Evolutionary conservation across 2,329 filamentous ascomycete genomes (phyloP), one percentile per base, ranked within the genome.

Genomic region (Colletotrichum sidae): DNA sequence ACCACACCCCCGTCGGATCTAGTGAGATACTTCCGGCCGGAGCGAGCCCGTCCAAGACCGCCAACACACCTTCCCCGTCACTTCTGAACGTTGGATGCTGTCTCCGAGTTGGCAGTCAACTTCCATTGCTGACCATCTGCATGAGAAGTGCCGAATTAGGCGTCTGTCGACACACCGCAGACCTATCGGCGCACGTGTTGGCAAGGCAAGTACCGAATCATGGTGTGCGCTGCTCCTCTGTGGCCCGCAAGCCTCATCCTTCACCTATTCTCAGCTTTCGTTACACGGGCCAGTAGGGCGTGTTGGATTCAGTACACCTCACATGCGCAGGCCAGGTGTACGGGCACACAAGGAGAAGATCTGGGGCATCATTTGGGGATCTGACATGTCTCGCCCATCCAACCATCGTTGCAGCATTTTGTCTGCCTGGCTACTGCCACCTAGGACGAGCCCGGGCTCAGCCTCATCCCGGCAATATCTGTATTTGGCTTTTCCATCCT

Each of bases 181-280:
- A 25, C 57, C 57, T 47, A 56, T 62, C 17, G 52, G 17, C 35
- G 41, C 45, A 55, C 46, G 45, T 37, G 25, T 46, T 10, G 42
- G 7, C 37, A 35, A 53, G 47, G 34, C 35, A 38, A 37, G 46
- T 50, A 55, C 62, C 61, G 45, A 55, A 10, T 33, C 52, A 52
- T 65, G 58, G 9, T 46, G 53, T 52, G 15, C 38, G 44, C 35
- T 49, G 25, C 25, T 44, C 17, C n/a, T 33, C 47, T 39, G 39
- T 56, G 52, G 62, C 52, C 45, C 47, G 51, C 38, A 58, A 65
- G 62, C 62, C 58, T 56, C 47, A 56, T 56, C 62, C 62, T 62
- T 56, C 62, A 65, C 39, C 46, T 56, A 45, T 61, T 46, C 51
- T 65, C 62, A 56, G 62, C 52, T 58, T 49, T 39, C 33, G 41